phyloP scores from a whole-genome alignment of 148 eudicot species.

The Vaccinium corymbosum region DNA sequence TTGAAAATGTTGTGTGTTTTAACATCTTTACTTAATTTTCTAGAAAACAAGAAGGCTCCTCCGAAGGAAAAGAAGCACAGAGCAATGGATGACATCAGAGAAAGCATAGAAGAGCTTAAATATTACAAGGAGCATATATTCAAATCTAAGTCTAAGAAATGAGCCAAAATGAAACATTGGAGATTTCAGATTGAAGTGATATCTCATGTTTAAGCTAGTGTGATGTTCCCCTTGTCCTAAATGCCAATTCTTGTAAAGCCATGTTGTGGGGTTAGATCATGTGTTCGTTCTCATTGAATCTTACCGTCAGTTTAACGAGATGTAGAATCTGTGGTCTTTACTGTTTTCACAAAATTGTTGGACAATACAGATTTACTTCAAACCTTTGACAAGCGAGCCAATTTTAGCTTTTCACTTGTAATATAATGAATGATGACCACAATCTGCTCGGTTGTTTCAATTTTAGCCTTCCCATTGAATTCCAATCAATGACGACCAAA shows the following conservation, averaged over 20 bases:
- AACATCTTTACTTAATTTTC: slow-evolving; percentile 7
- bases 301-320: background rate
- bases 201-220: background rate
- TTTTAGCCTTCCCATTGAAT: background rate
- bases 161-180: background rate
- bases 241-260: slow-evolving; percentile 1
- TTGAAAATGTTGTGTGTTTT: slow-evolving; percentile 7
- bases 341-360: background rate
- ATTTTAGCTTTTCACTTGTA: background rate
- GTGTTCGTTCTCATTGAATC: background rate
- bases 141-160: slow-evolving; percentile 19
- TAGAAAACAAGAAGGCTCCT: slow-evolving; percentile 69
- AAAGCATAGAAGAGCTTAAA: slow-evolving; percentile 84
- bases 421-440: background rate
- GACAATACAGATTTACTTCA: background rate
- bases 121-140: slow-evolving; percentile 62
- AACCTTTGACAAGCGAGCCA: background rate
- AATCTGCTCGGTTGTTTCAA: background rate
- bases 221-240: background rate
- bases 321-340: too few species aligned
- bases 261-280: background rate
- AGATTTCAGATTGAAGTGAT: background rate
- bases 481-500: background rate
- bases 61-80: slow-evolving; percentile 74
- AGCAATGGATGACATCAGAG: slow-evolving; percentile 89